Evolutionary conservation across 2,329 filamentous ascomycete species (phyloP).

Genomic region (Aureobasidium subglaciale): DNA sequence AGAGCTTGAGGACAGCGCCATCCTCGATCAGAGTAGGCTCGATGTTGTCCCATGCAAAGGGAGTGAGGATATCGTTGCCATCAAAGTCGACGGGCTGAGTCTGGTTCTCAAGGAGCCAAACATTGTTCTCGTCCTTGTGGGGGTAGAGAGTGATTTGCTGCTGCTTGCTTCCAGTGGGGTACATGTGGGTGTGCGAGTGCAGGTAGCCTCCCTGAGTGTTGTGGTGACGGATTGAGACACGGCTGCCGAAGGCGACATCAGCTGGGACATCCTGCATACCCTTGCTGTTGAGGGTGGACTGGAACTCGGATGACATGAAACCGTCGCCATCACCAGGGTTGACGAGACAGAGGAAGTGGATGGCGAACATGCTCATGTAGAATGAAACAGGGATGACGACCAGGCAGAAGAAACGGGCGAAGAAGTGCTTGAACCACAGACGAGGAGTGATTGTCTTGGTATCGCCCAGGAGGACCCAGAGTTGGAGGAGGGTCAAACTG

Average conservation of each 20-base stretch:
- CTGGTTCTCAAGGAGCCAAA: slow-evolving; percentile 91
- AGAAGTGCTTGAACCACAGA: slow-evolving; percentile 87
- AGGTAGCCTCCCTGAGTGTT: slow-evolving; percentile 98
- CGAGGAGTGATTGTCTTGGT: slow-evolving; percentile 82
- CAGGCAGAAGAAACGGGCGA: slow-evolving; percentile 83
- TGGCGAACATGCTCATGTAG: slow-evolving; percentile 95
- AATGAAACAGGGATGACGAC: slow-evolving; percentile 83
- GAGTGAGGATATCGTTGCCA: slow-evolving; percentile 71
- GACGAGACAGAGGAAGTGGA: slow-evolving; percentile 86
- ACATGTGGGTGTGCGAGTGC: slow-evolving; percentile 96
- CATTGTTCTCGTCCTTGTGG: slow-evolving; percentile 97
- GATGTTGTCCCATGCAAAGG: slow-evolving; percentile 73
- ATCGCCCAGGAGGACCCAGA: slow-evolving; percentile 93
- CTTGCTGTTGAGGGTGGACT: slow-evolving; percentile 94
- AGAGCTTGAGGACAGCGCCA: slow-evolving; percentile 73
- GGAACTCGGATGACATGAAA: slow-evolving; percentile 99
- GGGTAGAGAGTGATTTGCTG: slow-evolving; percentile 98
- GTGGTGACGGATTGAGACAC: slow-evolving; percentile 79
- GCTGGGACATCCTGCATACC: slow-evolving; percentile 91
- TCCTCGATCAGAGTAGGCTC: slow-evolving; percentile 66
- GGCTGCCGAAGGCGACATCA: slow-evolving; percentile 83
- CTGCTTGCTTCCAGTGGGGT: slow-evolving; percentile 93
- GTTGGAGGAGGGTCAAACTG: slow-evolving; percentile 77
- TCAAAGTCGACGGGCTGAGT: slow-evolving; percentile 67
- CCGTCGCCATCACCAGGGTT: slow-evolving; percentile 97